Evolutionary conservation across 805 yeast species (phyloP), one percentile per base, ranked within the genome.

Genomic region (Saturnispora mendoncae): DNA sequence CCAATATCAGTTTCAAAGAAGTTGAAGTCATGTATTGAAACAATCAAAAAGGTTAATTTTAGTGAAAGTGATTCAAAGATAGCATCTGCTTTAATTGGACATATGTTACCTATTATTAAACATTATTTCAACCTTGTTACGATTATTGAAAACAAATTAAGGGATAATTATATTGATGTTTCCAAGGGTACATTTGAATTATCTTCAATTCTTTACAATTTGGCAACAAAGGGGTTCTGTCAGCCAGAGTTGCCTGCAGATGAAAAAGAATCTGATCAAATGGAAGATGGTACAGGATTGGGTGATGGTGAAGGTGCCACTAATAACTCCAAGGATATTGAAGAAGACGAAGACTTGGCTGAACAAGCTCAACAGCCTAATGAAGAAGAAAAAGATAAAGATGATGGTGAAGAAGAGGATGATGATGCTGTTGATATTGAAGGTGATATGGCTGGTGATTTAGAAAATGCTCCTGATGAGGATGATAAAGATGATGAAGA

Each of bases 361-460:
- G 95, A 87, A 55, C 71, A 74, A 46, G 77, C 76, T 15, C 85
- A 81, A 51, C 75, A 77, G 42, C 80, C 80, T 24, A 81, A 84
- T 49, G 75, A 80, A 38, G 88, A 87, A 28, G 73, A 82, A 39
- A 74, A 80, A 28, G 75, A 82, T 18, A 71, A 78, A n/a, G 74
- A 77, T 5, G 71, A 76, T 12, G 66, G 64, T 2, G 80, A 78
- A 8, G 81, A 81, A n/a, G 80, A 77, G 7, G 76, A 86, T 39
- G 86, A 85, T 48, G 86, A 86, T 57, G 97, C 97, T 4, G 87
- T 84, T 35, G 95, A 86, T 38, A 84, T 88, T 57, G 95, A 88
- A 52, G 96, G 97, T 27, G 97, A 92, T 52, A 85, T 92, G 94
- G 96, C 92, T 19, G 98, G 98, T 41, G 78, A 85, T 21, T 60